Evolutionary conservation across 2,329 filamentous ascomycete genomes (phyloP).

Genomic region (Trichoderma gracile): DNA sequence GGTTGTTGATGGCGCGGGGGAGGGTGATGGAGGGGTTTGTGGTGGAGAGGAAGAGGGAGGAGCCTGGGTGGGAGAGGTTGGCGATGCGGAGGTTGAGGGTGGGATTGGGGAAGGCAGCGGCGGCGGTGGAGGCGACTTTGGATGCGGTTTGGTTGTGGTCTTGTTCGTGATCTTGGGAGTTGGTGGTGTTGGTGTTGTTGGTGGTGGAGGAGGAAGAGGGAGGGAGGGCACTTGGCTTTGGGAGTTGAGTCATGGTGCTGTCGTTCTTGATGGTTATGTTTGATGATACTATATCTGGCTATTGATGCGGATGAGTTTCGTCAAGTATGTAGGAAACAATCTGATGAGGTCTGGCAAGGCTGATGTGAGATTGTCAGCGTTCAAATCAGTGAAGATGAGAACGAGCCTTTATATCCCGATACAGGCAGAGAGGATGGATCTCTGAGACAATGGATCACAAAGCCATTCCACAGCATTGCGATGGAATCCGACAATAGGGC

Average conservation of each 20-base stretch:
- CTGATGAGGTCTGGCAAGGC: too few relatives aligned
- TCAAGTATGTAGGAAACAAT: too few relatives aligned
- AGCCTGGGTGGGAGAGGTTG: slow-evolving; percentile 60
- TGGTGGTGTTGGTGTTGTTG: neutral
- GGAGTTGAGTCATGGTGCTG: slow-evolving; percentile 6
- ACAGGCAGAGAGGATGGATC: too few relatives aligned
- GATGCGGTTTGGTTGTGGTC: neutral
- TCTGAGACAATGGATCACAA: too few relatives aligned
- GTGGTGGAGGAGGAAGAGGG: neutral
- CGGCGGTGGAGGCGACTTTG: neutral
- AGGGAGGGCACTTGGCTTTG: neutral
- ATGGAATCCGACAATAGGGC: too few relatives aligned
- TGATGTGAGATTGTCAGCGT: too few relatives aligned
- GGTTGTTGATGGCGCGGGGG: slow-evolving; percentile 61
- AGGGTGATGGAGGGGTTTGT: slow-evolving; percentile 65
- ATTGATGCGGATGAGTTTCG: too few relatives aligned
- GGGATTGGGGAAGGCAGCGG: slow-evolving; percentile 45
- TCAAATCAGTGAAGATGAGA: too few relatives aligned
- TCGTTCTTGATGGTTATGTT: neutral
- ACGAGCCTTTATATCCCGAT: too few relatives aligned
- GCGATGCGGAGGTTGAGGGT: slow-evolving; percentile 61
- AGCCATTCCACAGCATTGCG: too few relatives aligned
- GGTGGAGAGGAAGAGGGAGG: slow-evolving; percentile 65
- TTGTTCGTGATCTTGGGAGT: neutral
- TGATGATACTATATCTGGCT: neutral